Base-by-base conservation (phyloP, 257 asterid genomes). In the Galeopsis tetrahit region DNA sequence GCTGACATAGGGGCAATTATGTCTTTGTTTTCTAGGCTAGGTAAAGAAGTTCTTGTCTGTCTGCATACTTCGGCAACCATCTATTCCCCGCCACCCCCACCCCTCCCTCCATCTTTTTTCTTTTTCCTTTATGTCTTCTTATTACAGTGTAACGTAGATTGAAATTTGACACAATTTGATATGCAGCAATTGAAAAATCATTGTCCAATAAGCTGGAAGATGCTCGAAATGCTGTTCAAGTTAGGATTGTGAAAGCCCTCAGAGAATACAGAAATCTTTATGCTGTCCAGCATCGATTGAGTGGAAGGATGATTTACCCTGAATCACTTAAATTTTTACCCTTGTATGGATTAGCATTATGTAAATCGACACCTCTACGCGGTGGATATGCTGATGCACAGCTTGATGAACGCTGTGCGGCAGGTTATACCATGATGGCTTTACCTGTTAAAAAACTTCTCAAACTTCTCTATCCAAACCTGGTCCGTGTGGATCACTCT, bases 211-310 rank as follows among this genome's bases (percentile, higher is more conserved):
- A 93, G 87, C 53, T 93, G 86, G 98, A 93, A 71, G 98, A 93
- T 55, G 93, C 93, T 68, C 89, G 98, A 57, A 82, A 59, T 70
- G 84, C 87, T 46, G 69, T 93, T 63, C 98, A 83, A 75, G 80
- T 79, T 39, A 85, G 88, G 84, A 87, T 87, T 68, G 88, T 85
- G 76, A 93, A 90, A 81, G 91, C 97, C 66, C 84, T 93, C 61
- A 88, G 86, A 83, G 98, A 93, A 75, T 93, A 90, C 80, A 84
- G 98, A 79, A 93, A 86, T 80, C 96, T 93, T 51, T 82, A 88
- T 82, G 89, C 96, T 70, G 98, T 87, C 56, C 97, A 90, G 82
- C 97, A 88, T 70, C 89, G 91, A 31, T 80, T 90, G 80, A 83
- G 81, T 6, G 95, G 95, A 77, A 82, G 89, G 85, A 78, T 90